These are phyloP conservation scores for Botryotinia globosa DNA, from an alignment of 2,329 filamentous ascomycete species.

Conservation along the genomic window DNA sequence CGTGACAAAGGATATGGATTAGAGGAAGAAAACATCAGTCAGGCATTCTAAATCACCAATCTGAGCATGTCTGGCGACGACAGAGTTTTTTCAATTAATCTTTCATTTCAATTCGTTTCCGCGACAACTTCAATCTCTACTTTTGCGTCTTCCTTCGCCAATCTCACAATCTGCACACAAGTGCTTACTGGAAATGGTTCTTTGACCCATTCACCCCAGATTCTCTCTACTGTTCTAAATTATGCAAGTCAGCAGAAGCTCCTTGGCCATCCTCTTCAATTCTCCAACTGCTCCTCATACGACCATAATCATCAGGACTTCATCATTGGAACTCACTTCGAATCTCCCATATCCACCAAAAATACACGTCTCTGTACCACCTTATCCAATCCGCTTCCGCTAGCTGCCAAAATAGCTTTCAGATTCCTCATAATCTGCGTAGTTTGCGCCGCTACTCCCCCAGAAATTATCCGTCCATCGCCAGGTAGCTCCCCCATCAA, in stretches of 20 bases:
- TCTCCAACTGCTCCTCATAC: not conserved
- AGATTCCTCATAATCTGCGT: slow-evolving; percentile 18
- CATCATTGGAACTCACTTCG: slow-evolving; percentile 9
- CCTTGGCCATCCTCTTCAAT: not conserved
- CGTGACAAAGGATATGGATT: no score
- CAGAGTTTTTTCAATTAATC: no score
- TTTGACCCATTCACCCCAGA: slow-evolving; percentile 19
- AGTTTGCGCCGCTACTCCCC: slow-evolving; percentile 1
- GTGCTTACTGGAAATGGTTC: slow-evolving; percentile 18
- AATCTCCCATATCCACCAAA: slow-evolving; percentile 14
- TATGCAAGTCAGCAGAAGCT: not conserved
- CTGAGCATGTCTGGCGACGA: no score
- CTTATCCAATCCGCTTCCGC: slow-evolving; percentile 10
- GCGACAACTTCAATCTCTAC: slow-evolving; percentile 18
- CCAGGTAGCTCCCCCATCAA: slow-evolving; percentile 15
- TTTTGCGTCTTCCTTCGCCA: slow-evolving; percentile 15
- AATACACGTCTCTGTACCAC: slow-evolving; percentile 17
- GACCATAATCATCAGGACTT: not conserved
- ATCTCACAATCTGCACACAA: slow-evolving; percentile 15
- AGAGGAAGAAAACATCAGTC: not conserved
- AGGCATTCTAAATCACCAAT: not conserved
- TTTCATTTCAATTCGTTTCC: slow-evolving; percentile 16
- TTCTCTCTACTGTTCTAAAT: slow-evolving; percentile 13
- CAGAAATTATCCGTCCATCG: slow-evolving; percentile 12
- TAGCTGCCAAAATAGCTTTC: slow-evolving; percentile 12